Evolutionary conservation across 2,329 filamentous ascomycete genomes (phyloP).

Genomic region (Arthroderma sp.): DNA sequence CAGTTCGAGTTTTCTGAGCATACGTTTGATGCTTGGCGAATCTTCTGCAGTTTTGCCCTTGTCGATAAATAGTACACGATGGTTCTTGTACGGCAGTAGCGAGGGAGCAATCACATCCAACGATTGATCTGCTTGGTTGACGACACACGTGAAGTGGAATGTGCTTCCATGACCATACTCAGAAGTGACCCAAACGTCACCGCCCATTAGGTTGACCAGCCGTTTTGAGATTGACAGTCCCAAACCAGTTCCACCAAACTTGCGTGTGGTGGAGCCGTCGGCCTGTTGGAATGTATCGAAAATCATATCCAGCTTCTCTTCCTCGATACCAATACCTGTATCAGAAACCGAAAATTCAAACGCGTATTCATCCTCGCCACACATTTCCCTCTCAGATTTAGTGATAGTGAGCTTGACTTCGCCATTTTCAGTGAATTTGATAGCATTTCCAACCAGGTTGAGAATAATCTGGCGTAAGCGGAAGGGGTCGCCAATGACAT

Average conservation of each 20-base stretch:
- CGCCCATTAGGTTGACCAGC: conserved; percentile 89
- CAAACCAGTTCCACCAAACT: conserved; percentile 88
- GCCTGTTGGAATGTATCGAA: conserved; percentile 99
- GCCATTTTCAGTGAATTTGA: conserved; percentile 96
- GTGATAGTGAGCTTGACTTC: conserved; percentile 92
- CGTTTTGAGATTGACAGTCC: conserved; percentile 91
- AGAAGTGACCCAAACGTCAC: conserved; percentile 91
- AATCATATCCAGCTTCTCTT: conserved; percentile 90
- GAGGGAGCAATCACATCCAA: conserved; percentile 60
- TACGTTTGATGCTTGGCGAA: conserved; percentile 60
- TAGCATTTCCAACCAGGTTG: conserved; percentile 93
- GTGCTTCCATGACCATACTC: conserved; percentile 81
- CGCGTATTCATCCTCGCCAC: conserved; percentile 64
- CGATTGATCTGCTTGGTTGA: conserved; percentile 70
- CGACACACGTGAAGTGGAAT: conserved; percentile 92
- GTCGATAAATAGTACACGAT: conserved; percentile 89
- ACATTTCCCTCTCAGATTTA: conserved; percentile 52
- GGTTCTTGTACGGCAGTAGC: conserved; percentile 78
- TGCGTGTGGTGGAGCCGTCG: conserved; percentile 88
- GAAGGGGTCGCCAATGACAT: conserved; percentile 93
- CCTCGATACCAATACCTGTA: conserved; percentile 90
- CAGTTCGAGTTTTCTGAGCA: conserved; percentile 67
- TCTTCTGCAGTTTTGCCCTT: conserved; percentile 59
- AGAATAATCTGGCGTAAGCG: conserved; percentile 90
- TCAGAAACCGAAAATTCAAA: conserved; percentile 94